phyloP scores from a whole-genome alignment of 2,329 filamentous ascomycete species.

The Didymella lethalis region DNA sequence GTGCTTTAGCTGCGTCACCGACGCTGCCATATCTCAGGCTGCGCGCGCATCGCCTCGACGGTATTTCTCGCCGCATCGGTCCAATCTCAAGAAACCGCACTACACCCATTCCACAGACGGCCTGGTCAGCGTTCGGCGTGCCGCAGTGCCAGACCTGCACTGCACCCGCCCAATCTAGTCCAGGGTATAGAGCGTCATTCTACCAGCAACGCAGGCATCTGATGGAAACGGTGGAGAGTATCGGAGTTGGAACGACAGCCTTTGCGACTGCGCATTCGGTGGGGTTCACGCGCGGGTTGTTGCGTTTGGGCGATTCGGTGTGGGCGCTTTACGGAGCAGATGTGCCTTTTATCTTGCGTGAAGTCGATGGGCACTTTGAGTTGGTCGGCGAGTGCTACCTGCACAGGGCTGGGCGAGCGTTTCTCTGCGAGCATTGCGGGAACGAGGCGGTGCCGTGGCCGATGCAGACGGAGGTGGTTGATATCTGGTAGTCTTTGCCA shows the following conservation, averaged over 20 bases:
- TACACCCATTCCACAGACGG: neutral
- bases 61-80: neutral
- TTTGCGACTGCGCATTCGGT: neutral
- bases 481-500: constrained; percentile 3
- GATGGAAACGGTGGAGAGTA: neutral
- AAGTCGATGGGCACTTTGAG: neutral
- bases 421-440: constrained; percentile 8
- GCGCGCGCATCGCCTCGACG: constrained; percentile 4
- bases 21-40: neutral
- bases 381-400: constrained; percentile 7
- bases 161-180: neutral
- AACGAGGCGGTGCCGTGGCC: neutral
- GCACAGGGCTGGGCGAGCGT: neutral
- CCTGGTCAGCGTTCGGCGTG: neutral
- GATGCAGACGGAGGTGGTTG: constrained; percentile 10
- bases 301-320: neutral
- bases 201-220: neutral
- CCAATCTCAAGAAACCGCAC: neutral
- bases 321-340: constrained; percentile 3
- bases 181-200: neutral
- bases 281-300: neutral
- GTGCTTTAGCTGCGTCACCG: neutral
- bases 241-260: neutral
- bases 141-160: neutral
- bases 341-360: constrained; percentile 2